Conservation (phyloP, 2,329 filamentous ascomycete species). For the Rutstroemia sydowiana region DNA sequence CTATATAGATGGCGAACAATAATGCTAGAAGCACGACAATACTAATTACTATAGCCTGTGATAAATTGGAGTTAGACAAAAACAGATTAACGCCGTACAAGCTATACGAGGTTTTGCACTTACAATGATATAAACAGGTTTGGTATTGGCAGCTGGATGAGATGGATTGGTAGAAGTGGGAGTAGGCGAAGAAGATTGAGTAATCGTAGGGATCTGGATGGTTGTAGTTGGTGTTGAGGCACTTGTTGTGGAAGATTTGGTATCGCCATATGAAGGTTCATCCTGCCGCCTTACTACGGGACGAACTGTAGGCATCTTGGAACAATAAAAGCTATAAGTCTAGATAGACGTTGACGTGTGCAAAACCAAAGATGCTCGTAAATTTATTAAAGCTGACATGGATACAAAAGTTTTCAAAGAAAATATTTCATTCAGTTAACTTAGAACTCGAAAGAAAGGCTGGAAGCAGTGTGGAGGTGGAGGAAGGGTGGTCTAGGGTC, state of each 20-base stretch:
- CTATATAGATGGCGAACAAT: slow-evolving; percentile 15
- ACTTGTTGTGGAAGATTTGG: not conserved
- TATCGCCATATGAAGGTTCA: not conserved
- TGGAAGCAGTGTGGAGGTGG: too few relatives aligned
- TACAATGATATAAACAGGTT: slow-evolving; percentile 7
- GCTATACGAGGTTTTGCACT: not conserved
- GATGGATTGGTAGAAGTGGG: not conserved
- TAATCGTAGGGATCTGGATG: not conserved
- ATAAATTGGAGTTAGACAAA: not conserved
- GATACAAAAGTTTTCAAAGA: not conserved
- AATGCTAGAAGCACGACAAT: slow-evolving; percentile 18
- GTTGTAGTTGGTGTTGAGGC: not conserved
- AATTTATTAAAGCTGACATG: slow-evolving; percentile 5
- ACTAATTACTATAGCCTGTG: slow-evolving; percentile 11
- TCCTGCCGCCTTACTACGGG: slow-evolving; percentile 5
- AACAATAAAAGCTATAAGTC: slow-evolving; percentile 1
- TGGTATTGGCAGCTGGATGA: not conserved
- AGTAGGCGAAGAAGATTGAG: not conserved
- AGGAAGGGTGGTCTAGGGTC: too few relatives aligned
- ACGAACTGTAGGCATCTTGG: slow-evolving; percentile 3
- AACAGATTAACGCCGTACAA: not conserved
- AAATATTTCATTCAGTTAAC: not conserved
- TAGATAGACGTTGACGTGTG: not conserved
- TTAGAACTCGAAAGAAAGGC: not conserved
- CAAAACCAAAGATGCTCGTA: slow-evolving; percentile 1